Evolutionary conservation across 306 rosid genomes (phyloP).

Genomic region (Sicyos edulis): DNA sequence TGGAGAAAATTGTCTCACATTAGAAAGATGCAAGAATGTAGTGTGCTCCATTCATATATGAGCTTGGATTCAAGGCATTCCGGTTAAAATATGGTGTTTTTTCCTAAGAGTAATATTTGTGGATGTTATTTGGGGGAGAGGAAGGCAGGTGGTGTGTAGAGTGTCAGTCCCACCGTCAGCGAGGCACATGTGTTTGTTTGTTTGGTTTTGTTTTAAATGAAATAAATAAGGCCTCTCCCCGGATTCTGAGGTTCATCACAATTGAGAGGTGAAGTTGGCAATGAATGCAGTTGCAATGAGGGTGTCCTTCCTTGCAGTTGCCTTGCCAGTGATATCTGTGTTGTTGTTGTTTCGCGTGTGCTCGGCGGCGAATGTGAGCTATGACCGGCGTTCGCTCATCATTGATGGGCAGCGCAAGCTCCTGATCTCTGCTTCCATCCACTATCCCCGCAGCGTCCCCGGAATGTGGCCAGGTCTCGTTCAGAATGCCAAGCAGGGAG

Average conservation of each 20-base stretch:
- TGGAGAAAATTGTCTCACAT: too few species aligned
- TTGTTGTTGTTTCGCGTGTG: neutral
- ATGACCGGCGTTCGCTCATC: conserved; percentile 74
- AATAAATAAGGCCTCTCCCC: neutral
- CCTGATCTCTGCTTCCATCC: conserved; percentile 86
- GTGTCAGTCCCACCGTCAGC: conserved; percentile 18
- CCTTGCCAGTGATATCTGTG: neutral
- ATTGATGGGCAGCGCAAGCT: conserved; percentile 69
- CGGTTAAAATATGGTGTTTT: too few species aligned
- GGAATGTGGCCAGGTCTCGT: conserved; percentile 88
- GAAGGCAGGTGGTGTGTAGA: conserved; percentile 10
- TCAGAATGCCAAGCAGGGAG: conserved; percentile 84
- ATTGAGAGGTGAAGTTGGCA: neutral
- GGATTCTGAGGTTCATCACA: neutral
- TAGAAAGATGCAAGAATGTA: too few species aligned
- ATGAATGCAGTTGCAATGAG: neutral
- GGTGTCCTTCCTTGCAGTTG: neutral
- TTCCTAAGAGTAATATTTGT: too few species aligned
- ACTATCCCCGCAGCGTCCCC: conserved; percentile 94
- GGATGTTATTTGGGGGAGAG: neutral
- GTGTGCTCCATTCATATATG: too few species aligned
- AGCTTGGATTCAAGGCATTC: too few species aligned
- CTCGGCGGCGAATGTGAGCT: conserved; percentile 46
- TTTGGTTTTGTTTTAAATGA: neutral
- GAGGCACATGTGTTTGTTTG: neutral